These are phyloP conservation scores for Neurospora terricola DNA, from an alignment of 495 filamentous ascomycete species.

Conservation along the genomic window DNA sequence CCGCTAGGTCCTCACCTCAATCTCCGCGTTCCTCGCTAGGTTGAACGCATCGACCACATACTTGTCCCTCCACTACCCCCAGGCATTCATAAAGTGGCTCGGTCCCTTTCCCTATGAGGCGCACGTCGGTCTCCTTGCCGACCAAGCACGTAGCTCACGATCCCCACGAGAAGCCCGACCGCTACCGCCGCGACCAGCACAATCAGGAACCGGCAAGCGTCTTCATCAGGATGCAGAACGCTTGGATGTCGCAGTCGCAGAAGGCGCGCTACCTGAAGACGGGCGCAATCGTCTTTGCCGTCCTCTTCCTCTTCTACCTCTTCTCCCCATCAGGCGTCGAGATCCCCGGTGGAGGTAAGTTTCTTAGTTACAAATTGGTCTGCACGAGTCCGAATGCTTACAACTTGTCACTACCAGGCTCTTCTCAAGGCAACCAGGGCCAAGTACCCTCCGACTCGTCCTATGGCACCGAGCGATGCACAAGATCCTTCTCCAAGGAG, in stretches of 20 bases:
- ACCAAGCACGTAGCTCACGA: constrained; percentile 47
- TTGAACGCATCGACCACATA: neutral
- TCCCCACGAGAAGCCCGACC: constrained; percentile 47
- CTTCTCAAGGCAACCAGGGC: constrained; percentile 20
- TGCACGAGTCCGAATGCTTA: neutral
- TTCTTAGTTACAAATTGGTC: neutral
- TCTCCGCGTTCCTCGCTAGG: neutral
- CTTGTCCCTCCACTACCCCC: neutral
- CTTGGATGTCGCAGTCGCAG: constrained; percentile 61
- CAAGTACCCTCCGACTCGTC: constrained; percentile 49
- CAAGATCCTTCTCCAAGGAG: constrained; percentile 64
- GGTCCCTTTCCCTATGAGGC: constrained; percentile 36
- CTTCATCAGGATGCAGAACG: constrained; percentile 39
- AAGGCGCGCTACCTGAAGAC: constrained; percentile 75
- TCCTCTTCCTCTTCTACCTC: constrained; percentile 68
- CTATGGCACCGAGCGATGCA: constrained; percentile 61
- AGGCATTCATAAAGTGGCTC: neutral
- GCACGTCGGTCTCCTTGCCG: constrained; percentile 49
- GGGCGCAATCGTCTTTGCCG: constrained; percentile 61
- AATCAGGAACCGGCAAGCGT: constrained; percentile 26
- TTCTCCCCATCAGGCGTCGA: constrained; percentile 50
- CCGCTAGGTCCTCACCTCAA: neutral
- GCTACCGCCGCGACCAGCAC: constrained; percentile 35
- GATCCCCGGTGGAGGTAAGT: constrained; percentile 33
- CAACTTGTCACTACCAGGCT: neutral